phyloP scores from a whole-genome alignment of 1,284 basidiomycete genomes.

The Puccinia coronata region DNA sequence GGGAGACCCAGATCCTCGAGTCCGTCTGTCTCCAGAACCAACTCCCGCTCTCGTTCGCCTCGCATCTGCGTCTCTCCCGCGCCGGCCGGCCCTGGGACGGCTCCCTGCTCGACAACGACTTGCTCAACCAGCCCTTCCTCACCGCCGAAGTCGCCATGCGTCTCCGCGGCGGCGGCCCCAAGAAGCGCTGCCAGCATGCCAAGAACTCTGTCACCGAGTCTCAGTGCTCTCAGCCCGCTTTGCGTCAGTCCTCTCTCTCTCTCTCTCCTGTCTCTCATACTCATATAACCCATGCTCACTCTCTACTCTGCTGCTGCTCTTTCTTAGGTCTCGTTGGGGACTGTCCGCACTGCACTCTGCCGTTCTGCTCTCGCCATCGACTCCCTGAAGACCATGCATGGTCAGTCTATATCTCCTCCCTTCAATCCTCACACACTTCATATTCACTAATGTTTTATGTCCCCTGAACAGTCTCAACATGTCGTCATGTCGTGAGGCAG shows the following conservation, averaged over 20 bases:
- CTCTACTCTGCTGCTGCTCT: not conserved
- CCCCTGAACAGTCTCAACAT: constrained; percentile 57
- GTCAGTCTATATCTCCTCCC: constrained; percentile 54
- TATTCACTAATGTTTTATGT: too few relatives aligned
- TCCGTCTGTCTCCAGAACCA: constrained; percentile 33
- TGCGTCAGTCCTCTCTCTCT: constrained; percentile 12
- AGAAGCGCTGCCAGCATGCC: constrained; percentile 41
- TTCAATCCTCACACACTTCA: not conserved
- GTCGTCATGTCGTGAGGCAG: constrained; percentile 61
- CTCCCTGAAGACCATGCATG: constrained; percentile 61
- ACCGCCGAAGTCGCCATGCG: constrained; percentile 34
- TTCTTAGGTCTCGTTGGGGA: constrained; percentile 58
- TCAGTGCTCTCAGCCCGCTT: constrained; percentile 35
- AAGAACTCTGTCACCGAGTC: constrained; percentile 36
- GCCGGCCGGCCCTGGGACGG: constrained; percentile 33
- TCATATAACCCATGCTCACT: not conserved
- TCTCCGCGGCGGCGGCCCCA: constrained; percentile 34
- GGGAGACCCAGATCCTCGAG: not conserved
- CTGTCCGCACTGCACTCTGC: constrained; percentile 60
- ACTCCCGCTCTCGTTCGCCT: constrained; percentile 26
- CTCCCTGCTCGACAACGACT: not conserved
- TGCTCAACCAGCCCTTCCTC: not conserved
- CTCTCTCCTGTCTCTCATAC: not conserved
- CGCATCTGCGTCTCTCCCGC: constrained; percentile 25
- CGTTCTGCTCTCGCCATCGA: constrained; percentile 60